phyloP scores from a whole-genome alignment of 805 yeast genomes.

The Metschnikowia borealis region DNA sequence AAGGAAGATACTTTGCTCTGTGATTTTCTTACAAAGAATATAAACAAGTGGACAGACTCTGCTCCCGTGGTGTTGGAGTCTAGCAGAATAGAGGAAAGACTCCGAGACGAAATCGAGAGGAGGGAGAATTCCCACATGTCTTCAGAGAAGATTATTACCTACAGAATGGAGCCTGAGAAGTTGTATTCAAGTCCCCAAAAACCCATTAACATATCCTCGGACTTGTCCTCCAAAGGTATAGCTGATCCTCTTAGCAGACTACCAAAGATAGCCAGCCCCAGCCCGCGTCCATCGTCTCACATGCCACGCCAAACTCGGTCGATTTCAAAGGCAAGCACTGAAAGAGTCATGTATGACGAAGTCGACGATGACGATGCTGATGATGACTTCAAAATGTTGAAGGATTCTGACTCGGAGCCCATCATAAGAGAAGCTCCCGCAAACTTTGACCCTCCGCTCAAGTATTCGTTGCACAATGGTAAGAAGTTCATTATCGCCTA shows the following conservation, averaged over 20 bases:
- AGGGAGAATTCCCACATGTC: conserved; percentile 7
- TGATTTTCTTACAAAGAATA: neutral
- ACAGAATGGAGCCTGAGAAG: neutral
- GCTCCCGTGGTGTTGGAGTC: neutral
- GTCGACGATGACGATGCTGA: conserved; percentile 5
- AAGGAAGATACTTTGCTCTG: conserved; percentile 2
- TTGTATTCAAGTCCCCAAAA: neutral
- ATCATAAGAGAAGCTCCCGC: conserved; percentile 27
- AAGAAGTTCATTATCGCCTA: conserved; percentile 54
- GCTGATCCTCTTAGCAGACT: neutral
- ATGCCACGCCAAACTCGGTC: conserved; percentile 1
- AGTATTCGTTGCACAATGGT: conserved; percentile 50
- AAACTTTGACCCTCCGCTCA: conserved; percentile 44
- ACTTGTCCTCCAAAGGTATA: neutral
- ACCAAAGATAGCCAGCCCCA: neutral
- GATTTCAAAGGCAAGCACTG: conserved; percentile 1
- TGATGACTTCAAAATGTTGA: neutral
- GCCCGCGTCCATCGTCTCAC: neutral
- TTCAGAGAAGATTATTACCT: neutral
- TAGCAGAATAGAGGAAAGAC: neutral
- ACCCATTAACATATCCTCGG: neutral
- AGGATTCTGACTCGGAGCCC: conserved; percentile 2
- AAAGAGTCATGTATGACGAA: conserved; percentile 3
- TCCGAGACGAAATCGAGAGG: conserved; percentile 4
- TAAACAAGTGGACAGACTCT: neutral